Percentiles rank a stretch among this genome's conserved stretches.
Conservation (phyloP, 805 yeast genomes). For the Candida incommunis region DNA sequence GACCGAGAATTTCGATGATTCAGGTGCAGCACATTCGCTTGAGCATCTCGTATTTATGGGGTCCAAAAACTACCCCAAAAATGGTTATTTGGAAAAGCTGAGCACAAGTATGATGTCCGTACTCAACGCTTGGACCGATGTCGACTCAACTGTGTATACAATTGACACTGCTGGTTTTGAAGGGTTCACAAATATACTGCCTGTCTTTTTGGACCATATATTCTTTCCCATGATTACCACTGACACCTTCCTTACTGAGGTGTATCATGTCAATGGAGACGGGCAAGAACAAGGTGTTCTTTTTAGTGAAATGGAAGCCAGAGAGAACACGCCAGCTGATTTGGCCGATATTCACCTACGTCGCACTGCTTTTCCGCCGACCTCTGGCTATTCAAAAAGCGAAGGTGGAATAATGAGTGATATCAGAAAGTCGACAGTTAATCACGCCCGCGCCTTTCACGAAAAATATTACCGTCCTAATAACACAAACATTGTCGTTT, state of each 20-base stretch:
- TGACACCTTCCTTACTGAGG: slow-evolving; percentile 86
- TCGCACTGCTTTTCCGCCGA: slow-evolving; percentile 23
- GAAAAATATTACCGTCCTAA: slow-evolving; percentile 59
- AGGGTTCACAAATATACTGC: slow-evolving; percentile 72
- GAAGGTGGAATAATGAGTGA: slow-evolving; percentile 84
- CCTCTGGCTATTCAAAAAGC: slow-evolving; percentile 79
- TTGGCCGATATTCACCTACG: slow-evolving; percentile 20
- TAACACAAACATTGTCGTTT: slow-evolving; percentile 66
- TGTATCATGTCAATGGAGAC: slow-evolving; percentile 82
- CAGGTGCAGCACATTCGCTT: slow-evolving; percentile 90
- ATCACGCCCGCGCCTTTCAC: slow-evolving; percentile 68
- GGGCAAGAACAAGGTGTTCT: slow-evolving; percentile 94
- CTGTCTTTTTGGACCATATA: slow-evolving; percentile 82
- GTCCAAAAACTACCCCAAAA: slow-evolving; percentile 73
- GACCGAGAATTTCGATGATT: slow-evolving; percentile 74
- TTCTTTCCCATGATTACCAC: slow-evolving; percentile 76
- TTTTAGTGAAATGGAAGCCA: slow-evolving; percentile 92
- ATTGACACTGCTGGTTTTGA: slow-evolving; percentile 92
- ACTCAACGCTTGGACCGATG: slow-evolving; percentile 95
- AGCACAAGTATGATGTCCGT: slow-evolving; percentile 74
- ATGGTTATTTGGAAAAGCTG: slow-evolving; percentile 76
- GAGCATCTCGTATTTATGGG: slow-evolving; percentile 96
- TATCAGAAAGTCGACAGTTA: slow-evolving; percentile 56
- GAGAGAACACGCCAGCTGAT: slow-evolving; percentile 63
- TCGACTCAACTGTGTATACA: slow-evolving; percentile 91